Percentiles rank a stretch among this genome's conserved stretches.
Evolutionary conservation across 768 basidiomycete species (phyloP).

Genomic region (Pisolithus orientalis): DNA sequence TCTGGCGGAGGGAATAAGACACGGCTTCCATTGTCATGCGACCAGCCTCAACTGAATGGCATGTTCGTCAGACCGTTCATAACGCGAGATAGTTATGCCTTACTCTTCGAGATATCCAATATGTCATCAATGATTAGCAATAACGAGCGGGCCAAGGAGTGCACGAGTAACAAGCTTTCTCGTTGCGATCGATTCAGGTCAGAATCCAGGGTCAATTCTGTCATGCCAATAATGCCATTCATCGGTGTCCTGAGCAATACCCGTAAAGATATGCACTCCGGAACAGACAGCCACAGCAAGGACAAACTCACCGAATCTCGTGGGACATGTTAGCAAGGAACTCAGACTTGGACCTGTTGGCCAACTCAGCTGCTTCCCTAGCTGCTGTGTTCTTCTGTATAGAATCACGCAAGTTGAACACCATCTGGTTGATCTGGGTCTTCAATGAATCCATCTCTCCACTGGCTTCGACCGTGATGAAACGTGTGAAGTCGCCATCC

Average conservation of each 20-base stretch:
- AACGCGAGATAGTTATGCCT: constrained; percentile 26
- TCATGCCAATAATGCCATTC: constrained; percentile 99
- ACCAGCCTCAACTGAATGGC: constrained; percentile 81
- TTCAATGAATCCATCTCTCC: constrained; percentile 99
- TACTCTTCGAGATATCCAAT: constrained; percentile 98
- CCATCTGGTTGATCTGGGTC: constrained; percentile 99
- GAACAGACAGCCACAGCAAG: neutral
- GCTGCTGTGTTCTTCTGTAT: constrained; percentile 99
- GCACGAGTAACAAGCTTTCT: constrained; percentile 92
- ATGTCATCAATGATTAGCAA: constrained; percentile 98
- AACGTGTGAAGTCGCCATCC: constrained; percentile 97
- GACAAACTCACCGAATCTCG: constrained; percentile 71
- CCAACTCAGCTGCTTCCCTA: constrained; percentile 92
- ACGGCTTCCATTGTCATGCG: constrained; percentile 99
- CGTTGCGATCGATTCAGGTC: constrained; percentile 92
- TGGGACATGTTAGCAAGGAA: constrained; percentile 99
- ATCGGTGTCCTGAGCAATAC: constrained; percentile 77
- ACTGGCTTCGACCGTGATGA: constrained; percentile 97
- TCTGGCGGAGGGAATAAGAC: constrained; percentile 95
- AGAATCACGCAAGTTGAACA: constrained; percentile 91
- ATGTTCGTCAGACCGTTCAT: constrained; percentile 7
- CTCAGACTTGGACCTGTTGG: constrained; percentile 96
- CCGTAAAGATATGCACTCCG: constrained; percentile 4
- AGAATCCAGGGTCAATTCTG: constrained; percentile 92
- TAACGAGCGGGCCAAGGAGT: constrained; percentile 87